Conservation (phyloP, 805 yeast species). For the Alloascoidea hylecoeti region DNA sequence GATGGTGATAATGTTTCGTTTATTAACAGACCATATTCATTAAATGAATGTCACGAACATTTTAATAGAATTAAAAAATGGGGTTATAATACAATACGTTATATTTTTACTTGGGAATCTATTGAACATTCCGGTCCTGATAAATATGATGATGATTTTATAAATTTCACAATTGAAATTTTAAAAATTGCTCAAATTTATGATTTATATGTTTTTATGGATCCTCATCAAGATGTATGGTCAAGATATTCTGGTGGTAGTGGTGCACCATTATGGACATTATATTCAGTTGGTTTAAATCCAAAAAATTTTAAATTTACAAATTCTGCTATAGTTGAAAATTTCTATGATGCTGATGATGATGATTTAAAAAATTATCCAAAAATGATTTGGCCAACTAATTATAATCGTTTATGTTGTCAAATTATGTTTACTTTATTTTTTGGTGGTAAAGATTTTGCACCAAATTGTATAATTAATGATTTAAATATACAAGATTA, state of each 20-base stretch:
- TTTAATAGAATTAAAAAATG: constrained; percentile 55
- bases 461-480: constrained; percentile 63
- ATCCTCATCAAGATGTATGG: constrained; percentile 95
- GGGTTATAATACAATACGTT: constrained; percentile 74
- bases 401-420: constrained; percentile 62
- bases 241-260: constrained; percentile 79
- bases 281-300: constrained; percentile 77
- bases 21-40: constrained; percentile 69
- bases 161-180: constrained; percentile 53
- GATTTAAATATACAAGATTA: constrained; percentile 68
- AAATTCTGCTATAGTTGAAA: constrained; percentile 73
- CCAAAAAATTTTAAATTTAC: constrained; percentile 59
- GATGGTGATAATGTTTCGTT: constrained; percentile 70
- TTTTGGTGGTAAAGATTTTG: constrained; percentile 62
- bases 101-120: constrained; percentile 84
- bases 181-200: constrained; percentile 38
- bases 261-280: constrained; percentile 92
- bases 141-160: constrained; percentile 59
- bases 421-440: constrained; percentile 78
- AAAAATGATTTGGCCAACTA: constrained; percentile 90
- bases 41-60: constrained; percentile 60
- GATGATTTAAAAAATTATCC: constrained; percentile 36
- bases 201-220: constrained; percentile 68
- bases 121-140: constrained; percentile 85
- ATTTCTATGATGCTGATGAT: too few relatives aligned